Conservation (phyloP, 768 basidiomycete genomes). For the Termitomyces bulborhizus region DNA sequence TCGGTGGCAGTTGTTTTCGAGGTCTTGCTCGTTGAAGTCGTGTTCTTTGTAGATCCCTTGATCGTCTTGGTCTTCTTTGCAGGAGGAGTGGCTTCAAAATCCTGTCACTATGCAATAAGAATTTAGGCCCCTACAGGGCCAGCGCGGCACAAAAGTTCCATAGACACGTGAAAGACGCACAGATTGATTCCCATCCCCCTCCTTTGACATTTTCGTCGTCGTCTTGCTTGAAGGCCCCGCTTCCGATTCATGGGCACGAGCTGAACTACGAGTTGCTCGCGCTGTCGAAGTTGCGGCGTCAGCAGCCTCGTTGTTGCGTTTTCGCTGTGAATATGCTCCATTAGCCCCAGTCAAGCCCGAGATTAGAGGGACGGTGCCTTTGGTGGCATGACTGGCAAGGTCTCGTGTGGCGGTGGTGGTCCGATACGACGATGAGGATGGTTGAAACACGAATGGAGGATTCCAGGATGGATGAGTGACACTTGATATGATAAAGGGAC, state of each 20-base stretch:
- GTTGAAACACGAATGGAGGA: background rate
- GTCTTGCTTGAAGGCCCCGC: slow-evolving; percentile 23
- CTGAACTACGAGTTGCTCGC: slow-evolving; percentile 41
- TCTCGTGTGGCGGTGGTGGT: background rate
- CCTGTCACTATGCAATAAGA: slow-evolving; percentile 1
- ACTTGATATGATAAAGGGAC: too few relatives aligned
- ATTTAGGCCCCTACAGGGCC: background rate
- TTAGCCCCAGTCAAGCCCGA: background rate
- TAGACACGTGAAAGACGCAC: slow-evolving; percentile 14
- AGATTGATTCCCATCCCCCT: slow-evolving; percentile 6
- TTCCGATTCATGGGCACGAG: slow-evolving; percentile 24
- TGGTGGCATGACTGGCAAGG: slow-evolving; percentile 25
- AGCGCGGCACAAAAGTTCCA: background rate
- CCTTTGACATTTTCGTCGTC: slow-evolving; percentile 17
- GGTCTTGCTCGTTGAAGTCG: slow-evolving; percentile 6
- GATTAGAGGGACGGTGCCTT: slow-evolving; percentile 21
- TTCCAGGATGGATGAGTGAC: too few relatives aligned
- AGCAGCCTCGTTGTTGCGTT: slow-evolving; percentile 41
- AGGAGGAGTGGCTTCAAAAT: slow-evolving; percentile 19
- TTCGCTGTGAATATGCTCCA: slow-evolving; percentile 37
- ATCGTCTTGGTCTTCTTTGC: slow-evolving; percentile 36
- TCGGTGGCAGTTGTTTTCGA: slow-evolving; percentile 16
- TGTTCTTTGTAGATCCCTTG: slow-evolving; percentile 14
- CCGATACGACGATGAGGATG: background rate
- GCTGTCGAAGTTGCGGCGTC: slow-evolving; percentile 27